Conservation (phyloP, 371 early-diverging fungal genomes). For the Mortierella sp. region DNA sequence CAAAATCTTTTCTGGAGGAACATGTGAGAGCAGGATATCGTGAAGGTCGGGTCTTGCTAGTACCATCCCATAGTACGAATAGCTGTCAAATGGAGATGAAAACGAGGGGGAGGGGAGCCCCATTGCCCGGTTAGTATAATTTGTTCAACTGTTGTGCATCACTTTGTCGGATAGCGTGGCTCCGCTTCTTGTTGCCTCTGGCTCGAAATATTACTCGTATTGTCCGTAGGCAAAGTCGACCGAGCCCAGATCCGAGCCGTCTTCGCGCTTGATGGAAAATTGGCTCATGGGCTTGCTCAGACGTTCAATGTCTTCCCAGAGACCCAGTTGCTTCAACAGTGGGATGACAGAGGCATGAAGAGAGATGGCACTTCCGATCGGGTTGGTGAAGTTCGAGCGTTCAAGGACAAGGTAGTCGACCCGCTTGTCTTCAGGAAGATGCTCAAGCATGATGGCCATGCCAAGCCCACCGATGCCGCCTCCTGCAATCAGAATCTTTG, state of each 20-base stretch:
- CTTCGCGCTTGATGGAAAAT: constrained; percentile 41
- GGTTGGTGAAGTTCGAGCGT: constrained; percentile 20
- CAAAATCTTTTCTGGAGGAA: constrained; percentile 40
- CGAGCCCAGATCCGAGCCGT: constrained; percentile 45
- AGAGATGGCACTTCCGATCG: constrained; percentile 48
- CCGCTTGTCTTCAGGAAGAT: constrained; percentile 34
- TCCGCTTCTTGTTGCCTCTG: neutral
- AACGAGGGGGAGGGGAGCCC: neutral
- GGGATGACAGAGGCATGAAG: constrained; percentile 45
- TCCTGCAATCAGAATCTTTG: constrained; percentile 43
- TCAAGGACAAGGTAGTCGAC: constrained; percentile 52
- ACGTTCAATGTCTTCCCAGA: constrained; percentile 38
- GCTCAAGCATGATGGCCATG: constrained; percentile 46
- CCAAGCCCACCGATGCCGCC: constrained; percentile 41
- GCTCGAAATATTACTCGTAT: constrained; percentile 23
- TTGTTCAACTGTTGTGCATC: too few species aligned
- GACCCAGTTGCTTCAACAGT: constrained; percentile 38
- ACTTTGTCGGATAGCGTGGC: too few species aligned
- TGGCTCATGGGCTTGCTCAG: constrained; percentile 52
- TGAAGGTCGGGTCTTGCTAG: constrained; percentile 36
- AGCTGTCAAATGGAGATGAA: constrained; percentile 11
- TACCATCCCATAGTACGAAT: constrained; percentile 43
- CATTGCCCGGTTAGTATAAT: too few species aligned
- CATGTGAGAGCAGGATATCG: constrained; percentile 31
- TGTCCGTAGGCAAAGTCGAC: constrained; percentile 45